These are phyloP conservation scores for Tilletia walkeri DNA, from an alignment of 1,284 basidiomycete species.

Conservation along the genomic window DNA sequence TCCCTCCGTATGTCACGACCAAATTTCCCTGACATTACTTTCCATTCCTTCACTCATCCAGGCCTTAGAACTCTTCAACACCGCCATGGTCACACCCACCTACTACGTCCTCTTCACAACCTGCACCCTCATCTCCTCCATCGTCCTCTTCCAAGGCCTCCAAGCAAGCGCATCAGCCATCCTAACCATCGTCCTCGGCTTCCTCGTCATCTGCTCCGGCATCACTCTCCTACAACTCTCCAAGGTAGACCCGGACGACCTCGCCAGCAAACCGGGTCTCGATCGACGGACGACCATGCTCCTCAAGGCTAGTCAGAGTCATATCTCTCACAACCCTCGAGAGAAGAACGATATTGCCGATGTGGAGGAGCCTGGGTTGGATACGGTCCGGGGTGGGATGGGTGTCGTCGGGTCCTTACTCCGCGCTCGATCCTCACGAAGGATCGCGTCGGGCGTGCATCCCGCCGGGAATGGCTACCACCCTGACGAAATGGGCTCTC, in stretches of 20 bases:
- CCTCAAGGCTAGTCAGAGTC: constrained; percentile 44
- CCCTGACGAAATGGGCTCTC: constrained; percentile 9
- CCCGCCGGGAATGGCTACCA: constrained; percentile 40
- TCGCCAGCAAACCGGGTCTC: constrained; percentile 47
- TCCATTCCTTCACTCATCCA: not conserved
- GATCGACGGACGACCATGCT: constrained; percentile 45
- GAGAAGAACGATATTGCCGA: constrained; percentile 28
- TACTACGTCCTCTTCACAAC: constrained; percentile 84
- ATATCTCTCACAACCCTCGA: constrained; percentile 29
- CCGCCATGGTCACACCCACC: constrained; percentile 85
- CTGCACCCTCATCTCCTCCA: constrained; percentile 63
- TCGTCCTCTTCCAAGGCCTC: constrained; percentile 85
- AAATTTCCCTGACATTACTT: too few relatives aligned
- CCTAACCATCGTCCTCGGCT: constrained; percentile 83
- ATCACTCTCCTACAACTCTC: constrained; percentile 95
- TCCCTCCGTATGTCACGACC: too few relatives aligned
- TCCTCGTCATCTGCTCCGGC: constrained; percentile 77
- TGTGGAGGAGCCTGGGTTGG: constrained; percentile 48
- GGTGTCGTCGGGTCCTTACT: constrained; percentile 53
- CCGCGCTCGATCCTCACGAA: constrained; percentile 47
- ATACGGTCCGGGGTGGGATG: constrained; percentile 52
- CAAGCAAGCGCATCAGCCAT: constrained; percentile 64
- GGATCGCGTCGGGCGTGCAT: constrained; percentile 36
- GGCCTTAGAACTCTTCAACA: constrained; percentile 84
- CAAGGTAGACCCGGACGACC: constrained; percentile 62